phyloP scores from a whole-genome alignment of 2,329 filamentous ascomycete genomes.

The Penicillium sp. region DNA sequence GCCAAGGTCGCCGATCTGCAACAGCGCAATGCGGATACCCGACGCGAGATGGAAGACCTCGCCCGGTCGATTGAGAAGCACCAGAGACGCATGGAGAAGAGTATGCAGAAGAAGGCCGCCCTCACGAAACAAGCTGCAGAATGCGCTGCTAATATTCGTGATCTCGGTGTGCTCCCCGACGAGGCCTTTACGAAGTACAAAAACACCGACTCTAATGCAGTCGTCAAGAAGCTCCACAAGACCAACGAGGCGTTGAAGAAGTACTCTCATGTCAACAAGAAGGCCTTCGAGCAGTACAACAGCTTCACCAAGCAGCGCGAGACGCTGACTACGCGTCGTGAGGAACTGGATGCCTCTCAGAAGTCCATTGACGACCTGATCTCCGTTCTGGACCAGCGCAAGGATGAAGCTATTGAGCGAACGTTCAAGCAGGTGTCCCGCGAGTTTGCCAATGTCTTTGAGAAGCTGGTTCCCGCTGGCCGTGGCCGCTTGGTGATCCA shows the following conservation, averaged over 20 bases:
- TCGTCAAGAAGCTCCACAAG: conserved; percentile 76
- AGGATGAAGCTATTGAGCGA: conserved; percentile 96
- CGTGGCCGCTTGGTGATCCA: conserved; percentile 92
- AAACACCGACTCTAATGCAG: conserved; percentile 74
- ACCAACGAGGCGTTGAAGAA: conserved; percentile 93
- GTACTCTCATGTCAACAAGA: conserved; percentile 98
- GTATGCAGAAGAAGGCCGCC: conserved; percentile 81
- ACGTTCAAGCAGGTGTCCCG: conserved; percentile 97
- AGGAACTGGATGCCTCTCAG: conserved; percentile 84
- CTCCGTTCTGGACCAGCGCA: conserved; percentile 86
- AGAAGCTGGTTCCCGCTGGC: conserved; percentile 90
- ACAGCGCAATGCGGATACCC: conserved; percentile 62
- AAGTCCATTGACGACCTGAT: conserved; percentile 90
- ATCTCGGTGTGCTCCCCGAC: conserved; percentile 88
- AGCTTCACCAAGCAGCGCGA: conserved; percentile 94
- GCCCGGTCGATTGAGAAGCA: conserved; percentile 77
- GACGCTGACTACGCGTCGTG: conserved; percentile 76
- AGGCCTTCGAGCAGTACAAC: conserved; percentile 98
- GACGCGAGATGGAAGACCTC: conserved; percentile 73
- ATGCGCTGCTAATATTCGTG: conserved; percentile 84
- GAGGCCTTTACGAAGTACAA: conserved; percentile 92
- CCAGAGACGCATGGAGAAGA: conserved; percentile 89
- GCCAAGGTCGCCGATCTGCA: conserved; percentile 60
- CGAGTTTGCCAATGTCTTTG: conserved; percentile 91
- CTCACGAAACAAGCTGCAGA: conserved; percentile 76